Conservation (phyloP, 768 basidiomycete species). For the Cantharellus cinnabarinus region DNA sequence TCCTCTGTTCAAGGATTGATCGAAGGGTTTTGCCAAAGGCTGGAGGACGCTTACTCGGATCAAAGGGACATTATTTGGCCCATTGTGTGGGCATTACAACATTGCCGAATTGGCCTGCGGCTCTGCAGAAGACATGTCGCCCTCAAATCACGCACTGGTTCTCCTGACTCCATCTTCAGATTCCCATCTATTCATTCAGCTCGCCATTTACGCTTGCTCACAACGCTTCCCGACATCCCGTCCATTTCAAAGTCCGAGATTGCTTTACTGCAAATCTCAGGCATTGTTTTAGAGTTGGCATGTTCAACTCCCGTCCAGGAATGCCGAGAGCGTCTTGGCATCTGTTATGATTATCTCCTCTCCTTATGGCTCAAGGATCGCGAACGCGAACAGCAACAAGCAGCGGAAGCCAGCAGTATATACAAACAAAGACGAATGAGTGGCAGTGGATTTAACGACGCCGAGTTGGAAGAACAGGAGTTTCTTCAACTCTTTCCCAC, state of each 20-base stretch:
- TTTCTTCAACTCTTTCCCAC: constrained; percentile 72
- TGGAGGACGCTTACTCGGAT: constrained; percentile 45
- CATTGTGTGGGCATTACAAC: constrained; percentile 41
- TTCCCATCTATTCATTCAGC: not conserved
- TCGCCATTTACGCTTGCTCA: not conserved
- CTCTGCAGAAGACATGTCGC: not conserved
- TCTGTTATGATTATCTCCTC: constrained; percentile 44
- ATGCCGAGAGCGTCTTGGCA: constrained; percentile 18
- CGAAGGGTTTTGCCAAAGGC: constrained; percentile 51
- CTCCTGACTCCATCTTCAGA: not conserved
- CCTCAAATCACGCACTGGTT: not conserved
- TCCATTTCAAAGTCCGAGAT: not conserved
- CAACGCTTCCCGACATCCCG: not conserved
- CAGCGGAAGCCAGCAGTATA: constrained; percentile 44
- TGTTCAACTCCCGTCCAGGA: not conserved
- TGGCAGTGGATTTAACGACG: constrained; percentile 38
- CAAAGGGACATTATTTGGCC: constrained; percentile 51
- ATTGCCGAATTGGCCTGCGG: constrained; percentile 54
- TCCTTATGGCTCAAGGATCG: constrained; percentile 74
- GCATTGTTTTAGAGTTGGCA: not conserved
- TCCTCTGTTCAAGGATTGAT: constrained; percentile 61
- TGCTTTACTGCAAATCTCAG: not conserved
- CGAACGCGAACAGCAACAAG: constrained; percentile 42
- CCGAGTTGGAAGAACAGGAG: constrained; percentile 63
- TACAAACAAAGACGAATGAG: constrained; percentile 46